These are phyloP conservation scores for Prunus salicina DNA, from an alignment of 306 rosid genomes.

Conservation along the genomic window DNA sequence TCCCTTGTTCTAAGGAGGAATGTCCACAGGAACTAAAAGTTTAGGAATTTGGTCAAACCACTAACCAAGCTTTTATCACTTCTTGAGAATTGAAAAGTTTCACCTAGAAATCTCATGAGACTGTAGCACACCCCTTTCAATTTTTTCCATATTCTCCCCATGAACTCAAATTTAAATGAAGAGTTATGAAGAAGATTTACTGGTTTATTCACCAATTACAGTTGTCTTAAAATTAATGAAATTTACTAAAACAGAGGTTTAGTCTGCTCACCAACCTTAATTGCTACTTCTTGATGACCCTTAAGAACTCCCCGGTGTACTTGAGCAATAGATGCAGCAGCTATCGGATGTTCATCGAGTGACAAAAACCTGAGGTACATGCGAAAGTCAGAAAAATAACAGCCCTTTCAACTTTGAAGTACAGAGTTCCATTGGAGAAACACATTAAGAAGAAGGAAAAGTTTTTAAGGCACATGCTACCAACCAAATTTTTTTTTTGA, in stretches of 20 bases:
- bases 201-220: background rate
- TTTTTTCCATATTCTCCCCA: background rate
- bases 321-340: conserved; percentile 96
- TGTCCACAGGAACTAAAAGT: background rate
- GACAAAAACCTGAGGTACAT: conserved; percentile 60
- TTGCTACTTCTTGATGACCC: conserved; percentile 70
- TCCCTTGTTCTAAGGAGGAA: background rate
- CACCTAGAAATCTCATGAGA: background rate
- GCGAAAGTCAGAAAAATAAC: conserved; percentile 1
- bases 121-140: background rate
- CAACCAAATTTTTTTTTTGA: background rate
- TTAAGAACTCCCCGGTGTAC: conserved; percentile 74
- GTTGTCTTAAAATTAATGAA: background rate
- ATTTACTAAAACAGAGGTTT: conserved; percentile 2
- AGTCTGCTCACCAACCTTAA: conserved; percentile 65
- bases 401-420: background rate
- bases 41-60: background rate
- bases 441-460: background rate
- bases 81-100: background rate
- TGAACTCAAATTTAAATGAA: background rate
- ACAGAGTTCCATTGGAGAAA: background rate
- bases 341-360: conserved; percentile 73
- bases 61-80: background rate
- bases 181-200: background rate
- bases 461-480: background rate